Evolutionary conservation across 169 alveolate species (phyloP).

Genomic region (Cryptosporidium canis): DNA sequence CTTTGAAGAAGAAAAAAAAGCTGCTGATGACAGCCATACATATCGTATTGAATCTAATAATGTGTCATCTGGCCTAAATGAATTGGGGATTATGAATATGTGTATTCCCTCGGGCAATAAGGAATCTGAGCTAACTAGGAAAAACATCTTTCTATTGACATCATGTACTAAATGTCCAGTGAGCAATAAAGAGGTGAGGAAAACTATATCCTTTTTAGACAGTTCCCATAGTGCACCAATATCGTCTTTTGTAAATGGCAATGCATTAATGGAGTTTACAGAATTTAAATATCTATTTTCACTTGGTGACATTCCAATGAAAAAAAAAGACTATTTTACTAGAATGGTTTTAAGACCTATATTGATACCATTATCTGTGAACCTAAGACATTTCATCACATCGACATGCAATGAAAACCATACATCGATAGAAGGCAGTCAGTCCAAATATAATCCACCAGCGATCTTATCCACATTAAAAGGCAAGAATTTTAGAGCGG

Average conservation of each 20-base stretch:
- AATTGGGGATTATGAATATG: background rate
- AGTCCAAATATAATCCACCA: constrained; percentile 11
- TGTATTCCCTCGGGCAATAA: background rate
- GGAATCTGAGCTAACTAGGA: background rate
- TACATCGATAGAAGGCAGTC: background rate
- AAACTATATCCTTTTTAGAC: background rate
- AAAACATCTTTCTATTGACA: background rate
- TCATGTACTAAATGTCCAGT: background rate
- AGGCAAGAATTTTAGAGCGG: constrained; percentile 4
- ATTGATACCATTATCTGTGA: constrained; percentile 36
- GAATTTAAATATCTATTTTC: background rate
- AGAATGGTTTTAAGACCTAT: background rate
- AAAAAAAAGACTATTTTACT: background rate
- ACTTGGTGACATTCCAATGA: background rate
- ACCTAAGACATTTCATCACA: constrained; percentile 24
- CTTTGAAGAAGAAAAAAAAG: background rate
- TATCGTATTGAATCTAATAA: background rate
- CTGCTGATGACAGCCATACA: background rate
- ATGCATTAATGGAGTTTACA: background rate
- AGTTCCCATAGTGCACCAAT: background rate
- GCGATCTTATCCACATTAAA: constrained; percentile 24
- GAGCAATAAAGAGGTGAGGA: background rate
- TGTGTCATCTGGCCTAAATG: background rate
- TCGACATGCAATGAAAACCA: background rate
- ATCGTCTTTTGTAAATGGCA: background rate